phyloP scores from a whole-genome alignment of 1,284 basidiomycete species.

The Austroboletus novae-zelandiae region DNA sequence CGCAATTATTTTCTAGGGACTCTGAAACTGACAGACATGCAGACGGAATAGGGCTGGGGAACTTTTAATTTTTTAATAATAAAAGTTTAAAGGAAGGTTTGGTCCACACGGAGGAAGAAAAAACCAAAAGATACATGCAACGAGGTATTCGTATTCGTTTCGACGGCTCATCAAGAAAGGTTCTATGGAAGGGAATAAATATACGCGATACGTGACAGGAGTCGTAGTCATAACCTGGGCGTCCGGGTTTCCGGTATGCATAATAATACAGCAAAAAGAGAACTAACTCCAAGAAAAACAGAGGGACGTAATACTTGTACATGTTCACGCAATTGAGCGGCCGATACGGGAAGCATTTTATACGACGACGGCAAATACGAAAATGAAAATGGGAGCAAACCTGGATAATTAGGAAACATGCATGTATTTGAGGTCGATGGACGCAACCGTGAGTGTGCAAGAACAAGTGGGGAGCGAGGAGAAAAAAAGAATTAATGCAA shows the following conservation, averaged over 20 bases:
- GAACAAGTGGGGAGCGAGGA: constrained; percentile 12
- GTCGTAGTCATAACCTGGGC: not conserved
- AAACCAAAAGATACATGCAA: not conserved
- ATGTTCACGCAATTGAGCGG: constrained; percentile 2
- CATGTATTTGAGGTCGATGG: constrained; percentile 3
- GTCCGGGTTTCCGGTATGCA: constrained; percentile 8
- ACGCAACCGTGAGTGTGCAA: constrained; percentile 17
- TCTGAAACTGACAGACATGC: not conserved
- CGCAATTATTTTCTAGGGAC: not conserved
- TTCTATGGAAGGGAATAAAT: not conserved
- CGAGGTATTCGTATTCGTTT: not conserved
- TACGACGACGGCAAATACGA: constrained; percentile 27
- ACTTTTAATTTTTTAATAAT: not conserved
- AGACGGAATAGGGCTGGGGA: not conserved
- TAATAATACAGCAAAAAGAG: constrained; percentile 25
- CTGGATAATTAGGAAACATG: constrained; percentile 16
- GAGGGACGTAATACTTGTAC: constrained; percentile 22
- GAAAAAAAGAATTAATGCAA: constrained; percentile 1
- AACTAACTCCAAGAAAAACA: constrained; percentile 23
- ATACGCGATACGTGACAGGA: not conserved
- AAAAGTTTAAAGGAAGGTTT: not conserved
- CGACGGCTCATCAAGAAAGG: not conserved
- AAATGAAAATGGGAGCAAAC: constrained; percentile 10
- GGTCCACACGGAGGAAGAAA: too few species aligned
- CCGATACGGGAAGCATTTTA: constrained; percentile 19